These are phyloP conservation scores for Eruca vesicaria DNA, from an alignment of 441 rosid genomes.

Conservation along the genomic window DNA sequence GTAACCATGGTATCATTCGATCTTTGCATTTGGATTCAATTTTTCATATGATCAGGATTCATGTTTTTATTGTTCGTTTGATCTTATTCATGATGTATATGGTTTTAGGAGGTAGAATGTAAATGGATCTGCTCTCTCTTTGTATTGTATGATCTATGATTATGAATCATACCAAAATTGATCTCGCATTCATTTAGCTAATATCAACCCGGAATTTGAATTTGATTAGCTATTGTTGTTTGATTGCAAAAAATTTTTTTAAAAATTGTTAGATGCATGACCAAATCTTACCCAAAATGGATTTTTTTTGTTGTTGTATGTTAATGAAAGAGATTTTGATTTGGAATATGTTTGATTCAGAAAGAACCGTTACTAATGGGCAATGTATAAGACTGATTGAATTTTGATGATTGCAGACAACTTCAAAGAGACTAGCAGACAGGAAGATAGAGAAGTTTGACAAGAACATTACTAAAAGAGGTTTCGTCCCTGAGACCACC, in stretches of 20 bases:
- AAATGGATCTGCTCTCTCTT: not conserved
- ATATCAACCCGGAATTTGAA: not conserved
- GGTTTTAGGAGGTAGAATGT: not conserved
- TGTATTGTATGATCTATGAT: not conserved
- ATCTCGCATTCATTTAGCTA: not conserved
- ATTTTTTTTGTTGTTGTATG: not conserved
- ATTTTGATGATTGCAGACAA: constrained; percentile 47
- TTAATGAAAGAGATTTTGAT: not conserved
- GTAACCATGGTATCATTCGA: constrained; percentile 22
- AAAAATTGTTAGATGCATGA: not conserved
- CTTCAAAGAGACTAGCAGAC: constrained; percentile 79
- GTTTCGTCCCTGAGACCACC: constrained; percentile 75
- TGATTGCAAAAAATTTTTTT: too few relatives aligned
- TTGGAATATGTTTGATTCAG: not conserved
- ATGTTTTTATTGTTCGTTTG: not conserved
- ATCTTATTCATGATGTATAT: not conserved
- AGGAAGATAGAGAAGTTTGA: constrained; percentile 80
- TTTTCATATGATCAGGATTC: not conserved
- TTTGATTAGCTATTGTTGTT: not conserved
- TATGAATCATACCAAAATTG: not conserved
- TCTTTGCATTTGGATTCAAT: not conserved
- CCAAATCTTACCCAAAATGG: not conserved
- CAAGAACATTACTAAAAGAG: constrained; percentile 82
- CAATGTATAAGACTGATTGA: not conserved
- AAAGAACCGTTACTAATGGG: not conserved